A percentile compares a stretch with the other conserved stretches of the same genome.
Evolutionary conservation across 345 rosid species (phyloP).

Genomic region (Pugionium dolabratum): DNA sequence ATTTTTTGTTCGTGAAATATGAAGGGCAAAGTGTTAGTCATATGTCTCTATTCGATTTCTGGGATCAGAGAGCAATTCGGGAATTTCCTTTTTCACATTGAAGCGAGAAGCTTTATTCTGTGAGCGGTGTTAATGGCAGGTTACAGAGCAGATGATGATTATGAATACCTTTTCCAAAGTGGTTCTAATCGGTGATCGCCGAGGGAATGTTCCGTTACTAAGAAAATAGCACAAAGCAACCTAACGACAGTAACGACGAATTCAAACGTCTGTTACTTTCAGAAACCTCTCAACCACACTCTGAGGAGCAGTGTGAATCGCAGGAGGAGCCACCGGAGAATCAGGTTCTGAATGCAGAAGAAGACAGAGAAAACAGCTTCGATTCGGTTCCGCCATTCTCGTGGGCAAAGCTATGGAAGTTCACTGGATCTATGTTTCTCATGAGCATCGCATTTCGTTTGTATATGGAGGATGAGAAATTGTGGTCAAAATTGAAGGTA

Average conservation of each 20-base stretch:
- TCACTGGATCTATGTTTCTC: conserved; percentile 92
- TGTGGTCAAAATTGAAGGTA: background rate
- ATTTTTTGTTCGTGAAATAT: background rate
- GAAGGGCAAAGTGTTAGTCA: background rate
- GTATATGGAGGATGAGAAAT: background rate
- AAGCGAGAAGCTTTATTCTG: conserved; percentile 17
- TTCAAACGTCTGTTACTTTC: conserved; percentile 47
- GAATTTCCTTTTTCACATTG: background rate
- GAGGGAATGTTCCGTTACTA: conserved; percentile 33
- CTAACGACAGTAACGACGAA: conserved; percentile 44
- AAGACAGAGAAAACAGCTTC: conserved; percentile 30
- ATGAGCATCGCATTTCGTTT: conserved; percentile 68
- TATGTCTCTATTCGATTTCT: background rate
- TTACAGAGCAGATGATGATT: conserved; percentile 91
- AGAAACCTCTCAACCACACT: conserved; percentile 26
- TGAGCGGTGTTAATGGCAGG: conserved; percentile 60
- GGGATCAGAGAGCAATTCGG: background rate
- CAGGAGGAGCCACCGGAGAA: conserved; percentile 53
- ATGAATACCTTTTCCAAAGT: conserved; percentile 88
- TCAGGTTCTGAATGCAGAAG: conserved; percentile 49
- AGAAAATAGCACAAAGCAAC: conserved; percentile 15
- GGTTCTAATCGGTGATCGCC: conserved; percentile 78
- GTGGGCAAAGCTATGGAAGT: conserved; percentile 87
- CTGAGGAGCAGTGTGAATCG: conserved; percentile 17
- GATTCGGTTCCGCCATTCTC: conserved; percentile 73